Base-by-base conservation (phyloP, 1,284 basidiomycete species). In the Mycosarcoma mackinlayi region DNA sequence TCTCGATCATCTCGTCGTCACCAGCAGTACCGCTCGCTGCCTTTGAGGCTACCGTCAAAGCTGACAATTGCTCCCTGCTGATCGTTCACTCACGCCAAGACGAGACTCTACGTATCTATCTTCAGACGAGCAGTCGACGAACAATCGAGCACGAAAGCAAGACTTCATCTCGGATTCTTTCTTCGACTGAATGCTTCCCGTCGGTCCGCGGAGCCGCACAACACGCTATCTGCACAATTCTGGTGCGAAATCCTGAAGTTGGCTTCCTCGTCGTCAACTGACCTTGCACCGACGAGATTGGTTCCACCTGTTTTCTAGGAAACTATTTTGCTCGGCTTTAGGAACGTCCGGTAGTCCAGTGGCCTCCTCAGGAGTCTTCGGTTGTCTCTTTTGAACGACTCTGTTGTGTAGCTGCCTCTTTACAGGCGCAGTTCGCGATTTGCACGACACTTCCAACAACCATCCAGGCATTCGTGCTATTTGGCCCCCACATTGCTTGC, bases 141-240 rank as follows among this genome's bases (percentile, higher is more conserved):
- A n/a, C n/a, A n/a, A n/a, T n/a, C n/a, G n/a, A 44, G 41, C 27
- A 42, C n/a, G n/a, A 19, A 41, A 25, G 40, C 40, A 21, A 31
- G 11, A 7, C 27, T 14, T 7, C 24, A 6, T 24, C n/a, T n/a
- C n/a, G n/a, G n/a, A n/a, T n/a, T n/a, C n/a, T n/a, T 23, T 44
- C 27, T 7, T 44, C 41, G 9, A 18, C 27, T 9, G 33, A 7
- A 31, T 46, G 21, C 27, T 40, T 54, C 44, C 52, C 52, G 28
- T 54, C 44, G 35, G 42, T 39, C 42, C 34, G 40, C 52, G 52
- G 34, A 54, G 28, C 25, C n/a, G n/a, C n/a, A n/a, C n/a, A n/a
- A n/a, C n/a, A n/a, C n/a, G n/a, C n/a, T n/a, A n/a, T n/a, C n/a
- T n/a, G n/a, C n/a, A n/a, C 44, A 31, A 1, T 31, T 28, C 16